Base-by-base conservation (phyloP, 169 alveolate species). In the Plasmodium billcollinsi region DNA sequence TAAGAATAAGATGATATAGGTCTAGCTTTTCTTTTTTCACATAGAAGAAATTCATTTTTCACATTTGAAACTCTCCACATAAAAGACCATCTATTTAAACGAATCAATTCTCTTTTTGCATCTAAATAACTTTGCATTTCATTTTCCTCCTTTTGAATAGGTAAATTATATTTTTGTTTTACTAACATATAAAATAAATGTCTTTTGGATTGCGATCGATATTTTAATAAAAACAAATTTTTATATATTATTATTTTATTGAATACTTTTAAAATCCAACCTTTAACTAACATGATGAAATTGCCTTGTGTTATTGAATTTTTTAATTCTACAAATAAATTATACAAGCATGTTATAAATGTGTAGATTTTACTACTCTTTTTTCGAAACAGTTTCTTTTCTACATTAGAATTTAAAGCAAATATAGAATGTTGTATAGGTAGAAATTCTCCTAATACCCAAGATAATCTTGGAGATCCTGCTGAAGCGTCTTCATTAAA, bases 1-100 rank as follows among this genome's bases (percentile, higher is more conserved):
- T 94, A 94, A 63, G 90, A 73, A 76, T 94, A 93, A 15, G 96
- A 94, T 50, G 94, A 88, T 92, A 94, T 93, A 50, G 94, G 86
- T 61, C 92, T 45, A 12, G 93, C 95, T 63, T 78, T 80, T 14
- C 21, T 72, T 52, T 94, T 94, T 12, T 89, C 93, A 74, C 96
- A 93, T 12, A 74, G 33, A 72, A 94, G 88, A 62, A 43, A 62
- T 18, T 91, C 93, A 72, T 63, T 75, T 52, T 90, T 88, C 21
- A 94, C 96, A 61, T 86, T 92, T 4, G 91, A 61, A n/a, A 94
- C 89, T 29, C 56, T 90, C 71, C 83, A 92, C 94, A 91, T 91
- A 86, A 88, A 94, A n/a, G 95, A 89, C 97, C 97, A 94, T 58
- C 75, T 59, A 43, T 88, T 56, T 50, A 73, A 56, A 3, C 83